Evolutionary conservation across 2,329 filamentous ascomycete species (phyloP).

Genomic region (Cladophialophora carrionii): DNA sequence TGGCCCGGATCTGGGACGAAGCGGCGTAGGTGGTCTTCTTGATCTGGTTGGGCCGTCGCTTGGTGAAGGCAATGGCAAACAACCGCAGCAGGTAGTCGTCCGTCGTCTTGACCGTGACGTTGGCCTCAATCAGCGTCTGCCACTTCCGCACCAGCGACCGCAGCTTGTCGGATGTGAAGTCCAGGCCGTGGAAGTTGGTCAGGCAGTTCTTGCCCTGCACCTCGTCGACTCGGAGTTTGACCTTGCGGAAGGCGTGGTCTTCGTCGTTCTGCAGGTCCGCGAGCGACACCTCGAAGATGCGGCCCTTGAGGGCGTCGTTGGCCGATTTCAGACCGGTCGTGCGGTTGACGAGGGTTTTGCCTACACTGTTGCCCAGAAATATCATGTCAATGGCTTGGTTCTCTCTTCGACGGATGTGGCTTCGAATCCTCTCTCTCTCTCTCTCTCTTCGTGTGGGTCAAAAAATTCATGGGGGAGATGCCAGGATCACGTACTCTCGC

Average conservation of each 20-base stretch:
- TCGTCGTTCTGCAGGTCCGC: constrained; percentile 99
- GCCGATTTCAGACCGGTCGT: constrained; percentile 99
- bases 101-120: constrained; percentile 99
- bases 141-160: constrained; percentile 99
- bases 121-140: constrained; percentile 99
- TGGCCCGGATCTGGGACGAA: constrained; percentile 94
- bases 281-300: constrained; percentile 98
- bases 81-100: constrained; percentile 99
- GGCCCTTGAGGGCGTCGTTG: constrained; percentile 98
- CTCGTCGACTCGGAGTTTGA: constrained; percentile 98
- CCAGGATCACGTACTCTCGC: constrained; percentile 75
- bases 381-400: constrained; percentile 41
- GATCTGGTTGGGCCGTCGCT: constrained; percentile 98
- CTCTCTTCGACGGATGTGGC: neutral
- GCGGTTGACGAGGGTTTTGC: constrained; percentile 99
- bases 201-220: constrained; percentile 99
- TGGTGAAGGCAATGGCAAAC: constrained; percentile 99
- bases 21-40: constrained; percentile 99
- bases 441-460: constrained; percentile 9
- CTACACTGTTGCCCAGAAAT: constrained; percentile 69
- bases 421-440: neutral
- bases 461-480: neutral
- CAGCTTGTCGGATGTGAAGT: constrained; percentile 99
- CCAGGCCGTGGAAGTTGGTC: constrained; percentile 99
- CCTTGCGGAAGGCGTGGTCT: constrained; percentile 99